phyloP scores from a whole-genome alignment of 1,284 basidiomycete genomes.

The Taiwanofungus camphoratus region DNA sequence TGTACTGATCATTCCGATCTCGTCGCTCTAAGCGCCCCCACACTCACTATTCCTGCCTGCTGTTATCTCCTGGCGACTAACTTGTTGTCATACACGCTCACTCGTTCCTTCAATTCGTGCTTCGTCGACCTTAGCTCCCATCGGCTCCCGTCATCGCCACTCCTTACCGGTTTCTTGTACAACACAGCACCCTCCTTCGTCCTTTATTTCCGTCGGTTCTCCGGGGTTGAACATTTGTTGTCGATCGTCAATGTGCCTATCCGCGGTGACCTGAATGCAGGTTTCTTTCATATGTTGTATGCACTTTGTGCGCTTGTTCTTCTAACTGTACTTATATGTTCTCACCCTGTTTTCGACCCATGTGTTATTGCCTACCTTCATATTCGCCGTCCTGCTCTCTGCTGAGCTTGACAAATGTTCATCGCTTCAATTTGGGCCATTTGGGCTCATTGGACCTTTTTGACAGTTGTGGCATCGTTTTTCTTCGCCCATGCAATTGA shows the following conservation, averaged over 20 bases:
- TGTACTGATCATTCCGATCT: background rate
- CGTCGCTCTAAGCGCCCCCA: background rate
- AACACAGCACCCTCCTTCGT: too few species aligned
- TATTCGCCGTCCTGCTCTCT: background rate
- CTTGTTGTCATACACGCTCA: slow-evolving; percentile 2
- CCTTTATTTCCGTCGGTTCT: too few species aligned
- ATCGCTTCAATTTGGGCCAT: too few species aligned
- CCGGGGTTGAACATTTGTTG: too few species aligned
- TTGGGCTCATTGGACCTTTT: too few species aligned
- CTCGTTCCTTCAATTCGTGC: background rate
- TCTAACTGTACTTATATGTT: background rate
- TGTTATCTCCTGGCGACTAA: background rate
- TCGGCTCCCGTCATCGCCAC: background rate
- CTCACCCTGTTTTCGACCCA: background rate
- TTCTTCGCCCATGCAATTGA: too few species aligned
- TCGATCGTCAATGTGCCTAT: too few species aligned
- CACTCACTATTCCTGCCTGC: background rate
- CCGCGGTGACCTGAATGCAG: too few species aligned
- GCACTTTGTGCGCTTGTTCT: background rate
- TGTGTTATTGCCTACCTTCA: background rate
- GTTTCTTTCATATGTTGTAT: background rate
- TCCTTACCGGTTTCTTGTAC: background rate
- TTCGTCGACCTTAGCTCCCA: background rate
- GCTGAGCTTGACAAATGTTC: too few species aligned
- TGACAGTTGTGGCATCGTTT: too few species aligned